Evolutionary conservation across 768 basidiomycete species (phyloP).

Genomic region (Kondoa malvinella): DNA sequence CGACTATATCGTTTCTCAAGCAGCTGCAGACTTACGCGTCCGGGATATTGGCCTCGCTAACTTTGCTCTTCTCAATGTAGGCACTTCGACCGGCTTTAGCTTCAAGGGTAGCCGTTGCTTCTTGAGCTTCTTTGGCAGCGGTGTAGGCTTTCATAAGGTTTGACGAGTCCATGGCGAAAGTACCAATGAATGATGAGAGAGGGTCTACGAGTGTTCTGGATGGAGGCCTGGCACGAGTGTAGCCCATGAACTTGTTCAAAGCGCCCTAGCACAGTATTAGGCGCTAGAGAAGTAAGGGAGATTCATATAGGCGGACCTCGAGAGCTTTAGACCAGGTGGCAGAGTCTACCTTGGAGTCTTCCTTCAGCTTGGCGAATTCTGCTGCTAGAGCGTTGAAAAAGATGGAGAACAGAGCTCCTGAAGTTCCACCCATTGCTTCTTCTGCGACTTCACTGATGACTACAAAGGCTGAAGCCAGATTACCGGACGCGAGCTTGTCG

Average conservation of each 20-base stretch:
- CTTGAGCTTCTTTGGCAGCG: neutral
- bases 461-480: conserved; percentile 1
- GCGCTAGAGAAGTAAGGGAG: too few relatives aligned
- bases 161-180: neutral
- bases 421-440: conserved; percentile 5
- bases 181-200: neutral
- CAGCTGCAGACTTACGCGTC: too few relatives aligned
- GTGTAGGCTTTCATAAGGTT: neutral
- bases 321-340: neutral
- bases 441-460: conserved; percentile 1
- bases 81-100: conserved; percentile 1
- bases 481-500: neutral
- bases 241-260: neutral
- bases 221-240: neutral
- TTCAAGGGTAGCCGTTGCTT: neutral
- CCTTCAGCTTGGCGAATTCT: neutral
- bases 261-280: too few relatives aligned
- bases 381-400: conserved; percentile 5
- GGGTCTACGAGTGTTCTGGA: conserved; percentile 4
- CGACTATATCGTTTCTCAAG: too few relatives aligned
- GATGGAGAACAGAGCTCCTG: conserved; percentile 1
- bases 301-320: too few relatives aligned
- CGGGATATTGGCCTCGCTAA: neutral
- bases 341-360: neutral
- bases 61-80: conserved; percentile 1